Conservation (phyloP, 108 stramenopile genomes). For the Pseudonitzschia delicatissima region DNA sequence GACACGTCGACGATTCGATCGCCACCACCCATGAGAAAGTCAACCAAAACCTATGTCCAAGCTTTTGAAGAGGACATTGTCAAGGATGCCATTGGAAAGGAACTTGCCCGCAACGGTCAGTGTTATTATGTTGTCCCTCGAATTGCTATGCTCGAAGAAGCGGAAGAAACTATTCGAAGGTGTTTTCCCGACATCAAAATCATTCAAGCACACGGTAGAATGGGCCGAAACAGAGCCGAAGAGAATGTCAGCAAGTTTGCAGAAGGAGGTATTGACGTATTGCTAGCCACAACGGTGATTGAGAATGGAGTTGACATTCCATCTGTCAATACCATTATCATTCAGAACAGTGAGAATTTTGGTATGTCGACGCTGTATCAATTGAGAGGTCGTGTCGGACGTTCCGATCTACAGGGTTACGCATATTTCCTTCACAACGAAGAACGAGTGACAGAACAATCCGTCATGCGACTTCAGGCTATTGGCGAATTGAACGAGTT, state of each 20-base stretch:
- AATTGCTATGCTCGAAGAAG: conserved; percentile 74
- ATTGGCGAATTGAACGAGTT: conserved; percentile 85
- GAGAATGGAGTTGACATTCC: conserved; percentile 98
- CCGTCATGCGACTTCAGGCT: conserved; percentile 79
- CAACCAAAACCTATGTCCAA: conserved; percentile 77
- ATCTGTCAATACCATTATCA: conserved; percentile 90
- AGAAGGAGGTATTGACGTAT: conserved; percentile 81
- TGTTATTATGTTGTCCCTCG: conserved; percentile 90
- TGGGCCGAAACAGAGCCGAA: conserved; percentile 64
- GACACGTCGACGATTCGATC: conserved; percentile 89
- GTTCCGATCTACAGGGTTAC: conserved; percentile 84
- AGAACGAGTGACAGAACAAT: conserved; percentile 67
- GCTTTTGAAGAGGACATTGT: conserved; percentile 62
- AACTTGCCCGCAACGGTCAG: conserved; percentile 85
- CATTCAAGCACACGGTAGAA: conserved; percentile 87
- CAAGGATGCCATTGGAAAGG: conserved; percentile 55
- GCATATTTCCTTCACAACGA: conserved; percentile 83
- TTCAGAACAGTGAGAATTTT: conserved; percentile 89
- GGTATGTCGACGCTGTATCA: conserved; percentile 95
- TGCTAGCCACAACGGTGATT: conserved; percentile 95
- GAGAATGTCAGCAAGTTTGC: conserved; percentile 84
- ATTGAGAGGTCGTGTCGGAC: conserved; percentile 92
- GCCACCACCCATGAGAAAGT: conserved; percentile 85
- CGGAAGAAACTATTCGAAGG: conserved; percentile 49
- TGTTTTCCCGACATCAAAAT: conserved; percentile 76